Conservation (phyloP, 2,329 filamentous ascomycete species). For the Cryoendolithus antarcticus region DNA sequence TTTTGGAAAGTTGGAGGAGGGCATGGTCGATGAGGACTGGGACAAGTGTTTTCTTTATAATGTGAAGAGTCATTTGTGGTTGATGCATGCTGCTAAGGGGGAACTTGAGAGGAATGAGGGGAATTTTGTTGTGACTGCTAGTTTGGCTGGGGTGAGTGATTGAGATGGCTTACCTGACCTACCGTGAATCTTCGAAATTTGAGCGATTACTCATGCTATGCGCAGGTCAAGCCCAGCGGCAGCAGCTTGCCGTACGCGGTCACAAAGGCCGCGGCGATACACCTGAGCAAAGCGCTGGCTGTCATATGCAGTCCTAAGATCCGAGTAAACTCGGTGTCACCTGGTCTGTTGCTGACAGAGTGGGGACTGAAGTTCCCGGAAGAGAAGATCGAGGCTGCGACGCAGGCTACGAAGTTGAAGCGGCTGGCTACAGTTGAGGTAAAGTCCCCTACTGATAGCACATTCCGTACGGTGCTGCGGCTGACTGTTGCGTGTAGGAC, state of each 20-base stretch:
- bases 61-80: constrained; percentile 50
- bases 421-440: constrained; percentile 42
- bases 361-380: constrained; percentile 38
- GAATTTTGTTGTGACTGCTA: constrained; percentile 52
- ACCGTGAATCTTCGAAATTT: no score
- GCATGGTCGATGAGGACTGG: constrained; percentile 47
- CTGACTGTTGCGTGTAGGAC: constrained; percentile 25
- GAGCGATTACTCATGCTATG: no score
- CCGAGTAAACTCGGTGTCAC: constrained; percentile 47
- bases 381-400: constrained; percentile 31
- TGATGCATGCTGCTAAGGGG: constrained; percentile 43
- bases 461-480: not conserved
- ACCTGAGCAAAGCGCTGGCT: constrained; percentile 44
- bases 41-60: constrained; percentile 49
- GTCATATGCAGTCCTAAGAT: constrained; percentile 42
- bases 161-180: no score
- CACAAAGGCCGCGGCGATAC: constrained; percentile 31
- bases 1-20: constrained; percentile 39
- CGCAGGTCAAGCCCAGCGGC: constrained; percentile 43
- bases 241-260: constrained; percentile 39
- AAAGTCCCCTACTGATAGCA: no score
- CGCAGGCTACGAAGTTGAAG: constrained; percentile 33
- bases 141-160: constrained; percentile 40
- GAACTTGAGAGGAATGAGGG: constrained; percentile 46
- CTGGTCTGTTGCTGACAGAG: constrained; percentile 36